Conservation (phyloP, 2,329 filamentous ascomycete species). For the Botrytis tulipae region DNA sequence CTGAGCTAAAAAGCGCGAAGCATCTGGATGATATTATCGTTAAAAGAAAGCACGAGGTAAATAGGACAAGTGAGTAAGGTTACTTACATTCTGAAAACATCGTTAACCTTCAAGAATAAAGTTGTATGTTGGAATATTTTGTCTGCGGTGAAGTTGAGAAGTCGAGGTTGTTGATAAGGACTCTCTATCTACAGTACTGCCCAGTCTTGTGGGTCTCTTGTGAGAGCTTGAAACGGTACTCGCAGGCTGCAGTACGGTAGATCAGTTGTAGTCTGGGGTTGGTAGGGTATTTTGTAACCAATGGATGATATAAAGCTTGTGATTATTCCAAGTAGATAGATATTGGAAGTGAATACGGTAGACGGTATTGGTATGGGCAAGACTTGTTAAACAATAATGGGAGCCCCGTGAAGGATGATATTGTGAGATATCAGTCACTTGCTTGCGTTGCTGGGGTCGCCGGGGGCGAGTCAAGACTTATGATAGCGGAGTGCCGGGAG, state of each 20-base stretch:
- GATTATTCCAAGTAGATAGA: background rate
- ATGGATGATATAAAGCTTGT: conserved; percentile 14
- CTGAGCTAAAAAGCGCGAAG: conserved; percentile 92
- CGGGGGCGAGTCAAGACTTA: conserved; percentile 8
- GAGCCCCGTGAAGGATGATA: background rate
- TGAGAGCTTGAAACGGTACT: background rate
- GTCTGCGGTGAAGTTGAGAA: conserved; percentile 13
- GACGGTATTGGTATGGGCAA: background rate
- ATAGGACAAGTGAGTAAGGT: background rate
- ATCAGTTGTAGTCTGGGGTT: conserved; percentile 1
- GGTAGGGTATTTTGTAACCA: background rate
- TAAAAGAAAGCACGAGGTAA: conserved; percentile 15
- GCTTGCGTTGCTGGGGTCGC: background rate
- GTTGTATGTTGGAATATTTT: background rate
- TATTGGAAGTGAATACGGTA: background rate
- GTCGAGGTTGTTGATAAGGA: conserved; percentile 17
- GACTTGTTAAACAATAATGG: background rate
- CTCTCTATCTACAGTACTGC: background rate
- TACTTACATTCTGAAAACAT: conserved; percentile 41
- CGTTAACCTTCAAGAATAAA: conserved; percentile 20
- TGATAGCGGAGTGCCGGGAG: background rate
- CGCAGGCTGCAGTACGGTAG: background rate
- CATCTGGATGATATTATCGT: conserved; percentile 54
- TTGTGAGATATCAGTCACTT: conserved; percentile 21
- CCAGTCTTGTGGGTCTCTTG: conserved; percentile 8